These are phyloP conservation scores for Falciphora oryzae DNA, from an alignment of 2,329 filamentous ascomycete species.

Conservation along the genomic window DNA sequence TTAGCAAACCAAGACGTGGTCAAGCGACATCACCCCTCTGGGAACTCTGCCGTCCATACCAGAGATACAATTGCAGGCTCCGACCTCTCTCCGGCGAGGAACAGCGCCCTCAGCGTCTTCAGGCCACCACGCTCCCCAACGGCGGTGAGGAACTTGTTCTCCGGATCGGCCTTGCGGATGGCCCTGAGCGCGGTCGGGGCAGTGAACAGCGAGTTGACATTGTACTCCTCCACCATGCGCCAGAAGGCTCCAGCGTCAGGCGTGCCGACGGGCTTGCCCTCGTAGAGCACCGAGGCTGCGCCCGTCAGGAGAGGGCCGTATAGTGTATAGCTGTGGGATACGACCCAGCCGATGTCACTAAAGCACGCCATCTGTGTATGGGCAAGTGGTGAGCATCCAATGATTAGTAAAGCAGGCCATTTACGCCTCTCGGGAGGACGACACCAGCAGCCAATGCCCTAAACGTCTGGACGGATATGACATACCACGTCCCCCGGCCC, in stretches of 20 bases:
- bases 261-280: slow-evolving; percentile 90
- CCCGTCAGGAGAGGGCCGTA: slow-evolving; percentile 83
- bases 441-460: too few relatives aligned
- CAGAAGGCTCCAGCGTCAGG: slow-evolving; percentile 85
- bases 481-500: slow-evolving; percentile 70
- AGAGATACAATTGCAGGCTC: slow-evolving; percentile 79
- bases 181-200: slow-evolving; percentile 83
- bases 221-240: slow-evolving; percentile 79
- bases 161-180: slow-evolving; percentile 78
- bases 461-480: too few relatives aligned
- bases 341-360: slow-evolving; percentile 85
- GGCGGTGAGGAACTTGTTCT: slow-evolving; percentile 58
- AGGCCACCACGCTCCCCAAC: slow-evolving; percentile 65
- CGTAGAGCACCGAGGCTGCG: slow-evolving; percentile 81
- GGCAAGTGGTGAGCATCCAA: too few relatives aligned
- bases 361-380: slow-evolving; percentile 28
- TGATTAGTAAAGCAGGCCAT: too few relatives aligned
- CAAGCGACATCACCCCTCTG: too few relatives aligned
- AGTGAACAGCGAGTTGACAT: slow-evolving; percentile 78
- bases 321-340: slow-evolving; percentile 72
- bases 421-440: too few relatives aligned
- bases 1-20: too few relatives aligned
- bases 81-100: slow-evolving; percentile 83
- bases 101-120: slow-evolving; percentile 66
- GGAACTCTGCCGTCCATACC: slow-evolving; percentile 14